Base-by-base conservation (phyloP, 116 monocot genomes). In the Trichopus zeylanicus region DNA sequence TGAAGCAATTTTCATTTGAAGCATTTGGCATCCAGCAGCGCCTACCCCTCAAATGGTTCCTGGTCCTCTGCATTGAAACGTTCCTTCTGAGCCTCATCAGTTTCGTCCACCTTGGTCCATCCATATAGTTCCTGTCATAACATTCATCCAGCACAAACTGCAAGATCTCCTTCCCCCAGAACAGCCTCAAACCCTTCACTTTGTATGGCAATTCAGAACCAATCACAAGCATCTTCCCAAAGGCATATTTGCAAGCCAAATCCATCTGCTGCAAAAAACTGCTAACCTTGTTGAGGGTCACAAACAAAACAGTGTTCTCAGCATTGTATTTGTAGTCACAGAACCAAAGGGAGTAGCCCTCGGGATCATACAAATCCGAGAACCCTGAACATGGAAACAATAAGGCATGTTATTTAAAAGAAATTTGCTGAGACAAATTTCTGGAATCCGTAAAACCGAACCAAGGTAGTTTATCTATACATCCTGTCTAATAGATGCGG, bases 171-270 rank as follows among this genome's bases (percentile, higher is more conserved):
- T 25, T 34, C 3, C 94, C 86, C 22, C 89, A 80, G 83, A 94
- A 89, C 9, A 94, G 86, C 94, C 94, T 89, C 27, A 94, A 61
- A 0, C 89, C 94, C 78, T 89, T 89, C 34, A 86, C 89, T 63
- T 94, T 94, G 71, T 51, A 94, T 2, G 94, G 94, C 0, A 89
- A 75, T 25, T 72, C 59, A 0, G 73, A 72, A 10, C 94, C 94
- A 31, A 89, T 86, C 27, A 94, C 75, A 23, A 94, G 85, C 94
- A 94, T 94, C 82, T 94, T 94, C 6, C 89, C 94, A 31, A 94
- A 94, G 0, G 94, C 86, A 35, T 89, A 86, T 69, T 94, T 94
- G 46, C 89, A 85, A 29, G 71, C 77, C 18, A 94, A 48, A 47
- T 94, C 94, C 94, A 94, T 89, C 28, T 86, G 77, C 73, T 89